Evolutionary conservation across 1,139 yeast species (phyloP), one percentile per base, ranked within the genome.

Genomic region (Citeromyces siamensis): DNA sequence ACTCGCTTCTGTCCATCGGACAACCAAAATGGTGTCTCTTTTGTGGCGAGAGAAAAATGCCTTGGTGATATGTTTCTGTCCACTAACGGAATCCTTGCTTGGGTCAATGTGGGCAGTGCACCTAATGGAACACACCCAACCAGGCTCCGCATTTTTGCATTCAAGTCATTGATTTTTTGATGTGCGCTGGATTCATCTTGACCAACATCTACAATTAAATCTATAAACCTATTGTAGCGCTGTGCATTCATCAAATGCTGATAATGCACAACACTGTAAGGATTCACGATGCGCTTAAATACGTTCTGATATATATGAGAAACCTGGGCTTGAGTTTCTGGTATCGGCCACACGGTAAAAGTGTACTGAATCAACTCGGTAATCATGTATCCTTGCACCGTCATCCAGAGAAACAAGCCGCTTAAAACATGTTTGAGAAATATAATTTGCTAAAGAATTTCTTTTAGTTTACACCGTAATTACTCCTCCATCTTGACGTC

Each of bases 281-380:
- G 28, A 12, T 12, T 14, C 28, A 23, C 14, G 14, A 23, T 14
- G 14, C 6, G 14, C 28, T 23, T 23, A 14, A 23, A 23, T 5
- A 23, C 28, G 5, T 23, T 23, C 13, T 23, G 10, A 8, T 23
- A 23, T 12, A 23, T 23, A 14, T 23, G 28, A 23, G 28, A 23
- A 6, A 23, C 28, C 28, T 23, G 28, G 13, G 14, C 13, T 14
- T 23, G 28, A 5, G 28, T 23, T 8, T 23, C 28, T n/a, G 28
- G 28, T n/a, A 23, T 6, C 7, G 28, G 28, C 28, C 28, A 23
- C 28, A 23, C 28, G 10, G 28, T n/a, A 23, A 23, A 23, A 14
- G 28, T 23, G 28, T n/a, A 23, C 14, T 23, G 28, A 14, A 23
- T 14, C 13, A 23, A 14, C n/a, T n/a, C n/a, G 10, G 28, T n/a